These are phyloP conservation scores for Centrapalus pauciflorus DNA, from an alignment of 129 eudicot genomes.

Conservation along the genomic window DNA sequence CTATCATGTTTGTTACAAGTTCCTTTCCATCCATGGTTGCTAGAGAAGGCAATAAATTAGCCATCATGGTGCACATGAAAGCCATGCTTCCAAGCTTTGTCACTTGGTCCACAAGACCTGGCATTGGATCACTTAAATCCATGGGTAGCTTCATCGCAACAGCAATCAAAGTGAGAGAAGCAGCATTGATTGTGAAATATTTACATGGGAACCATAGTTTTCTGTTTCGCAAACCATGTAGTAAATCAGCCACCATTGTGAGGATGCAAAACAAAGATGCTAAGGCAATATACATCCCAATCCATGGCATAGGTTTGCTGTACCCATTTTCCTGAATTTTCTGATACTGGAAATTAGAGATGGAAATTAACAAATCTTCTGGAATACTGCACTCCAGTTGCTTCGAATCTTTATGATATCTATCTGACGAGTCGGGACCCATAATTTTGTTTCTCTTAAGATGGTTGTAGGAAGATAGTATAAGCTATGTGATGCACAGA, in stretches of 20 bases:
- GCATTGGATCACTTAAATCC: constrained; percentile 17
- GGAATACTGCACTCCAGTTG: not conserved
- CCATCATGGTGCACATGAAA: constrained; percentile 26
- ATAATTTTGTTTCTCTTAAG: not conserved
- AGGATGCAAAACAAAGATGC: constrained; percentile 7
- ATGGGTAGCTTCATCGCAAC: constrained; percentile 24
- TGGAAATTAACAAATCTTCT: not conserved
- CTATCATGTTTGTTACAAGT: constrained; percentile 18
- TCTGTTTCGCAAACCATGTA: not conserved
- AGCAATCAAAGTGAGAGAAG: constrained; percentile 16
- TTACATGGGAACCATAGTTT: constrained; percentile 30
- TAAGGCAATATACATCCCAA: not conserved
- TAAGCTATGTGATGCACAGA: not conserved
- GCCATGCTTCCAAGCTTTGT: constrained; percentile 16
- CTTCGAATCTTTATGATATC: not conserved
- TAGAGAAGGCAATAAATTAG: constrained; percentile 26
- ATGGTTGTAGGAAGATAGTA: not conserved
- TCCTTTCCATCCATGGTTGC: constrained; percentile 13
- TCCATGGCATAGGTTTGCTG: constrained; percentile 10
- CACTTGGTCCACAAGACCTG: not conserved
- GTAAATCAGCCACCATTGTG: not conserved
- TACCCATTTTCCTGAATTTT: not conserved
- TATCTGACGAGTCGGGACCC: not conserved
- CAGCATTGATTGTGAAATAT: constrained; percentile 25
- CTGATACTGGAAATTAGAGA: too few relatives aligned